Evolutionary conservation across 805 yeast species (phyloP).

Genomic region (Ogataea sp.): DNA sequence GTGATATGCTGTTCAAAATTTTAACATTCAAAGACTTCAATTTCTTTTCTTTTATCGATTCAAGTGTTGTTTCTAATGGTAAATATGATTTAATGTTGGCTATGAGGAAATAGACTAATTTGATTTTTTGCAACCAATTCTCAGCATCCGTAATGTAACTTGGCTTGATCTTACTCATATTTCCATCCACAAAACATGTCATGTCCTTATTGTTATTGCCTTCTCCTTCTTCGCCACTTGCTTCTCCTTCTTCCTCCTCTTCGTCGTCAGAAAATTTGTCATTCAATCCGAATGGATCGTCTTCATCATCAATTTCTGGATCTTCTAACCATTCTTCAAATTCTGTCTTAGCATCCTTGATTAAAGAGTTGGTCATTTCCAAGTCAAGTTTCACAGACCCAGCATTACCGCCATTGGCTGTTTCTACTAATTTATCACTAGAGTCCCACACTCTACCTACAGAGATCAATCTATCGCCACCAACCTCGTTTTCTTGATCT

Average conservation of each 20-base stretch:
- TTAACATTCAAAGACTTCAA: background rate
- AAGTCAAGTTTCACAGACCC: conserved; percentile 44
- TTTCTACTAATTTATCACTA: conserved; percentile 40
- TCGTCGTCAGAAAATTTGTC: conserved; percentile 9
- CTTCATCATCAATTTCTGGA: conserved; percentile 33
- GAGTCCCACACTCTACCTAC: conserved; percentile 69
- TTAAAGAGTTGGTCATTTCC: conserved; percentile 33
- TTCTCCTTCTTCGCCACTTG: background rate
- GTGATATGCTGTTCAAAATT: background rate
- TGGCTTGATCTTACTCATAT: background rate
- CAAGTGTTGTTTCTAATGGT: conserved; percentile 13
- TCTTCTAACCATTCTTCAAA: conserved; percentile 61
- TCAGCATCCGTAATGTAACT: conserved; percentile 20
- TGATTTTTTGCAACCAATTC: conserved; percentile 44
- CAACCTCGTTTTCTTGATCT: conserved; percentile 8
- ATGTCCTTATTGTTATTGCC: conserved; percentile 9
- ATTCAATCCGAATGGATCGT: conserved; percentile 16
- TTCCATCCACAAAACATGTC: conserved; percentile 3
- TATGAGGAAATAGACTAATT: conserved; percentile 50
- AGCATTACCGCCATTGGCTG: conserved; percentile 41
- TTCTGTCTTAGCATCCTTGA: conserved; percentile 60
- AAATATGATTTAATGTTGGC: conserved; percentile 50
- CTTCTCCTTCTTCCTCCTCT: background rate
- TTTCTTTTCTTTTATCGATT: background rate
- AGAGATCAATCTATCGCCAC: conserved; percentile 40